Percentiles rank a stretch among this genome's conserved stretches.
Conservation (phyloP, 257 asterid species). For the Mitragyna speciosa region DNA sequence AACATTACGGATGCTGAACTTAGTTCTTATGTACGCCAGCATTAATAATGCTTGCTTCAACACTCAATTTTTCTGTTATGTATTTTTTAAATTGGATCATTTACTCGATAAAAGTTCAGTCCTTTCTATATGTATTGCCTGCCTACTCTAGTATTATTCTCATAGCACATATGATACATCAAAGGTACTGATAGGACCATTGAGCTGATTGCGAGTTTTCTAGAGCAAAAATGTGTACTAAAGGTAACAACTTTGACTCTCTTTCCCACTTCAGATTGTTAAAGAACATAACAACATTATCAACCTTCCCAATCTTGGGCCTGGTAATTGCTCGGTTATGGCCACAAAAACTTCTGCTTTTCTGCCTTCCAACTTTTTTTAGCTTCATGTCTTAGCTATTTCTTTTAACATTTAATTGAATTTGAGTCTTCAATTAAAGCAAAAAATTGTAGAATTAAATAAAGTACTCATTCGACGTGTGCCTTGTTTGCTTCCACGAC, state of each 20-base stretch:
- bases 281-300: not conserved
- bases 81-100: not conserved
- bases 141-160: not conserved
- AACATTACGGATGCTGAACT: not conserved
- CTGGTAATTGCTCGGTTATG: not conserved
- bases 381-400: not conserved
- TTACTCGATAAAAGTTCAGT: not conserved
- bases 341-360: not conserved
- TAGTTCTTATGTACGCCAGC: not conserved
- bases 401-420: not conserved
- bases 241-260: constrained; percentile 8
- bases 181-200: not conserved
- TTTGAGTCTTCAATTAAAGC: not conserved
- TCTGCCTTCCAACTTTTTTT: not conserved
- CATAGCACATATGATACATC: not conserved
- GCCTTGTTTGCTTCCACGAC: not conserved
- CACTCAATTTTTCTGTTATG: not conserved
- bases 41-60: not conserved
- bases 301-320: not conserved
- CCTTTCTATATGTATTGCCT: not conserved
- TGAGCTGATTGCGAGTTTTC: not conserved
- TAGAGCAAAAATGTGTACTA: not conserved
- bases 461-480: not conserved
- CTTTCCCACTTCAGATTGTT: not conserved
- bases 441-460: not conserved